Conservation (phyloP, 345 rosid species). For the Acer negundo region DNA sequence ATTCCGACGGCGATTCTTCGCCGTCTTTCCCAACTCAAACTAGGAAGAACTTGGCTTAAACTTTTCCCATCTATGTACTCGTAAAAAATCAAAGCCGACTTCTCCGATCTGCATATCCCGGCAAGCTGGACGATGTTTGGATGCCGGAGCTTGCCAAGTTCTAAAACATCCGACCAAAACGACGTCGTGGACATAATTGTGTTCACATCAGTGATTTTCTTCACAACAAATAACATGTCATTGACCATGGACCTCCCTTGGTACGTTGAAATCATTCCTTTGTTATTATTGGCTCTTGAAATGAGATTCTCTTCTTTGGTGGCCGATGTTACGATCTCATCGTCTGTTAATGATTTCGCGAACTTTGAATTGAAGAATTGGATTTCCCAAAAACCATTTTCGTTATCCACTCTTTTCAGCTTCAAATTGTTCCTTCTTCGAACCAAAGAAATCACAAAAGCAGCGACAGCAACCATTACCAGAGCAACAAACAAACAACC, state of each 20-base stretch:
- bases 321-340: constrained; percentile 40
- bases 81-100: constrained; percentile 48
- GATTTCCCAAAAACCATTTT: constrained; percentile 71
- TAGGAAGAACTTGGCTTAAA: constrained; percentile 45
- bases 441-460: constrained; percentile 34
- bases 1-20: constrained; percentile 59
- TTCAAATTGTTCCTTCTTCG: constrained; percentile 36
- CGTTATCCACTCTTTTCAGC: constrained; percentile 58
- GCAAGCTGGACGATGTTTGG: constrained; percentile 58
- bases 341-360: constrained; percentile 40
- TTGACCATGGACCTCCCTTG: constrained; percentile 33
- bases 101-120: constrained; percentile 57
- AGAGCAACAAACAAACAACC: constrained; percentile 43
- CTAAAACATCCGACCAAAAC: constrained; percentile 38
- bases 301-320: constrained; percentile 48
- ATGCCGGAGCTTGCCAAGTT: constrained; percentile 47
- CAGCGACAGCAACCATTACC: constrained; percentile 30
- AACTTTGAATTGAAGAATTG: constrained; percentile 53
- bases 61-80: constrained; percentile 57
- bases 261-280: constrained; percentile 28
- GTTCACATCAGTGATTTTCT: constrained; percentile 38
- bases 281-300: constrained; percentile 30
- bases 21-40: constrained; percentile 65
- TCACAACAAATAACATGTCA: constrained; percentile 42
- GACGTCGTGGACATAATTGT: constrained; percentile 31